phyloP scores from a whole-genome alignment of 805 yeast species.

The Yarrowia sp. region DNA sequence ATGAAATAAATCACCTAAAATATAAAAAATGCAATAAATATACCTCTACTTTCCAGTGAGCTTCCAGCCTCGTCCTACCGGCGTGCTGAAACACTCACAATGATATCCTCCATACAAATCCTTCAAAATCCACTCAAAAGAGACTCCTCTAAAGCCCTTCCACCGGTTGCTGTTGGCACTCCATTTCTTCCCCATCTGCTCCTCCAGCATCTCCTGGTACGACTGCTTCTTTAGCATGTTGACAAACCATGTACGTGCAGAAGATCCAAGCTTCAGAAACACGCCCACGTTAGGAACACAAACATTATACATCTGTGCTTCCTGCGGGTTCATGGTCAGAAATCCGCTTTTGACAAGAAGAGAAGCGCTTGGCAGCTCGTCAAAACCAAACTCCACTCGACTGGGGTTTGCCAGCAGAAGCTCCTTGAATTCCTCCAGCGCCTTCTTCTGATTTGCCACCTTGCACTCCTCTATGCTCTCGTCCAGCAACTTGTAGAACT shows the following conservation, averaged over 20 bases:
- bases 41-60: slow-evolving; percentile 43
- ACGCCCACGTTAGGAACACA: slow-evolving; percentile 43
- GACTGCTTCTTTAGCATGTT: slow-evolving; percentile 36
- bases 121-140: slow-evolving; percentile 52
- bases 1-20: too few species aligned
- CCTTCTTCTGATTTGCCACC: background rate
- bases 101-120: slow-evolving; percentile 57
- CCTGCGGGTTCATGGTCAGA: slow-evolving; percentile 39
- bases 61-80: slow-evolving; percentile 61
- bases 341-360: slow-evolving; percentile 38
- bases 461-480: slow-evolving; percentile 29
- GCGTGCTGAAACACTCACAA: slow-evolving; percentile 56
- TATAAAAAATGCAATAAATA: background rate
- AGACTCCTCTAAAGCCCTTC: slow-evolving; percentile 51
- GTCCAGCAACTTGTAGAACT: slow-evolving; percentile 31
- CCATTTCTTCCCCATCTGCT: slow-evolving; percentile 37
- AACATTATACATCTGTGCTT: slow-evolving; percentile 37
- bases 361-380: slow-evolving; percentile 33
- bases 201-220: slow-evolving; percentile 43
- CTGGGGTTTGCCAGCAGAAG: slow-evolving; percentile 31
- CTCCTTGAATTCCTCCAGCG: background rate
- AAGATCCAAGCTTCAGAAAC: slow-evolving; percentile 37
- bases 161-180: slow-evolving; percentile 38
- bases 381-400: slow-evolving; percentile 33
- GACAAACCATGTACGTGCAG: slow-evolving; percentile 41